Base-by-base conservation (phyloP, 2,329 filamentous ascomycete species). In the Pseudopyricularia javanii region DNA sequence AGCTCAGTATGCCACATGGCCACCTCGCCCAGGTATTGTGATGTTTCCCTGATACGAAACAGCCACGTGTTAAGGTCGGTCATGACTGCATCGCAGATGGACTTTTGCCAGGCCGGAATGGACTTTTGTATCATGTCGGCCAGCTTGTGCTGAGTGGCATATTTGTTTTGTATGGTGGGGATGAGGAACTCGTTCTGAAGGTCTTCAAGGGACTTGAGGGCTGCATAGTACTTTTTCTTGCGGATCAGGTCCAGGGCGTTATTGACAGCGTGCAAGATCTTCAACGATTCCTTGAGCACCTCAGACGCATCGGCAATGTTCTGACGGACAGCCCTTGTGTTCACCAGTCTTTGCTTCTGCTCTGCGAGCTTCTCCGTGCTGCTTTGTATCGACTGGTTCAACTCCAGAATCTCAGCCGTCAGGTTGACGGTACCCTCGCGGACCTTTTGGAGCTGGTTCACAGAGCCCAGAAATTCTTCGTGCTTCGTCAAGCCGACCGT, bases 41-140 rank as follows among this genome's bases (percentile, higher is more conserved):
- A 96, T 17, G 90, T 95, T 67, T 98, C 93, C 61, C 93, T 83
- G 57, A 98, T 95, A 22, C 88, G 84, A 63, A 86, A 98, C 9
- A 98, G 75, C 93, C 93, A 98, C 1, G 90, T 96, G 64, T 97
- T 97, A 53, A 98, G 71, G 68, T 98, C 93, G 2, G 82, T 86
- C 89, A 97, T 97, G 59, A 98, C 93, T 14, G 91, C 90, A 68
- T 97, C 91, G 4, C 91, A 91, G 54, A 98, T 96, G 50, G 88
- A 83, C 62, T 88, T 90, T 62, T 95, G 90, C 1, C 90, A 96
- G 3, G 88, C 83, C 1, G 93, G 93, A 32, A 97, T 91, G 1
- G 91, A 97, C 60, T 89, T 90, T 66, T 96, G 91, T 58, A 98
- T 97, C 72, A 95, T 82, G 63, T 94, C 89, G 32, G 93, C 93